Evolutionary conservation across 441 rosid species (phyloP).

Genomic region (Corymbia citriodora): DNA sequence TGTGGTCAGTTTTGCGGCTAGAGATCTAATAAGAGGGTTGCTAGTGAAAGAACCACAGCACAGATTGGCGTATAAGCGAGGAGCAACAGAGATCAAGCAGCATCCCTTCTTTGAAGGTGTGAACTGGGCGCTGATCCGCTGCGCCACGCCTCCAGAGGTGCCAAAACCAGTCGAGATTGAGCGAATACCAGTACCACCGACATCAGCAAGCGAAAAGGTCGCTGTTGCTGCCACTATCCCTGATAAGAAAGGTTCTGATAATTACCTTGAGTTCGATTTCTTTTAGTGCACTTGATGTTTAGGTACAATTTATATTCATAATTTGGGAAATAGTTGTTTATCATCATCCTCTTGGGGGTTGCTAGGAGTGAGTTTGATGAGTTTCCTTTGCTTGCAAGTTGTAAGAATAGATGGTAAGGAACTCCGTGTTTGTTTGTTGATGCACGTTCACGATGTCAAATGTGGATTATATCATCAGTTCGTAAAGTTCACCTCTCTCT

Average conservation of each 20-base stretch:
- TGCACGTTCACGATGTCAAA: background rate
- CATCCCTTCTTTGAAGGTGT: conserved; percentile 95
- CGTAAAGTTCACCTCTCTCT: background rate
- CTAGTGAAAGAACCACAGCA: conserved; percentile 90
- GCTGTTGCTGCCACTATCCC: conserved; percentile 22
- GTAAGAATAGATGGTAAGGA: background rate
- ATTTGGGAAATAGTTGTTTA: background rate
- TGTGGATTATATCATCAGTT: background rate
- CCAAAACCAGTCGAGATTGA: conserved; percentile 77
- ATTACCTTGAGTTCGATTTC: conserved; percentile 96
- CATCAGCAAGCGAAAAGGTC: conserved; percentile 48
- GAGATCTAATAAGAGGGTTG: conserved; percentile 79
- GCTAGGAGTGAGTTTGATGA: background rate
- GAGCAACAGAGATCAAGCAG: conserved; percentile 95
- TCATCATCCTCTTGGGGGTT: background rate
- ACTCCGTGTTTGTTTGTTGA: background rate
- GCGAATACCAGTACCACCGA: conserved; percentile 30
- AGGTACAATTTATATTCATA: background rate
- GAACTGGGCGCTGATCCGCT: conserved; percentile 94
- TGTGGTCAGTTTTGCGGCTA: conserved; percentile 76
- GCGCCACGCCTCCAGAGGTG: conserved; percentile 89
- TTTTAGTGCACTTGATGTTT: conserved; percentile 37
- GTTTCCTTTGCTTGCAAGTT: background rate
- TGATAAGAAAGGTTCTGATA: conserved; percentile 65
- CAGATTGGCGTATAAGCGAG: conserved; percentile 75